phyloP scores from a whole-genome alignment of 2,329 filamentous ascomycete species.

The Verticillium klebahnii region DNA sequence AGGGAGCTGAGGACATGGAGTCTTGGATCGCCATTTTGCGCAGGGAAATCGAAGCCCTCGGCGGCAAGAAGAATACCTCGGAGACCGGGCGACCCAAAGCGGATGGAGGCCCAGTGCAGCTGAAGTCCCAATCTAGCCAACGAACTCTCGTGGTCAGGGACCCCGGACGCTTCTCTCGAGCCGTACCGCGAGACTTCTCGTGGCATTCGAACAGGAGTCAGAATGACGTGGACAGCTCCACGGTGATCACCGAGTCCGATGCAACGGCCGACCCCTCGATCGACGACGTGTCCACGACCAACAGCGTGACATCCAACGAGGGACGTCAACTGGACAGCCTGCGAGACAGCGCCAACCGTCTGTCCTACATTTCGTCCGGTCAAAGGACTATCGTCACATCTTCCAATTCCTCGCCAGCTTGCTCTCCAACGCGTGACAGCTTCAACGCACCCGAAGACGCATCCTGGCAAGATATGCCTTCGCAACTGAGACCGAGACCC shows the following conservation, averaged over 20 bases:
- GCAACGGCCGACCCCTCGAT: conserved; percentile 34
- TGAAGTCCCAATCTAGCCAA: conserved; percentile 37
- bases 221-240: conserved; percentile 19
- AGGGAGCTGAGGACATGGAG: conserved; percentile 70
- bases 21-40: conserved; percentile 67
- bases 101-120: conserved; percentile 27
- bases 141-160: conserved; percentile 44
- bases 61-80: conserved; percentile 59
- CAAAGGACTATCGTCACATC: conserved; percentile 58
- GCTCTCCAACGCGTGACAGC: conserved; percentile 50
- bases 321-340: conserved; percentile 54
- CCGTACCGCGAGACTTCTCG: conserved; percentile 29
- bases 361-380: conserved; percentile 57
- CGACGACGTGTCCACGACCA: conserved; percentile 53
- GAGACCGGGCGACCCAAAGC: conserved; percentile 52
- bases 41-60: conserved; percentile 64
- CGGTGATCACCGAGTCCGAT: conserved; percentile 18
- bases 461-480: conserved; percentile 1
- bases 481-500: conserved; percentile 37
- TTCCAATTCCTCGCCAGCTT: conserved; percentile 51
- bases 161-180: conserved; percentile 38
- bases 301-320: conserved; percentile 54
- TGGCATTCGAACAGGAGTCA: conserved; percentile 18
- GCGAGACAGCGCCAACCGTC: conserved; percentile 50
- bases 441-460: conserved; percentile 28